Evolutionary conservation across 306 rosid species (phyloP), one percentile per base, ranked within the genome.

Genomic region (Trifolium pratense): DNA sequence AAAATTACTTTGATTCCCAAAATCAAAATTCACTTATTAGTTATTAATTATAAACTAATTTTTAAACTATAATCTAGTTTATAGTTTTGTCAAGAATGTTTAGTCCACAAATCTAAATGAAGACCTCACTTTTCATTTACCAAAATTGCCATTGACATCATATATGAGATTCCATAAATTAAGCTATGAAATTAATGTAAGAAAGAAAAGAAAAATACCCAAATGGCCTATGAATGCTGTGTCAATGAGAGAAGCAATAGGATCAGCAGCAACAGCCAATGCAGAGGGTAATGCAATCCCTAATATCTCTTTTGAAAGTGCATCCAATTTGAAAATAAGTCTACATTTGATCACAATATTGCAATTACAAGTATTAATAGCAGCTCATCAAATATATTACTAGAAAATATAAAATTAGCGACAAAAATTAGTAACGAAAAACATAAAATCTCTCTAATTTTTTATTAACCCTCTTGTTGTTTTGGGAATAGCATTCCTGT

Each of bases 211-310:
- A 48, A 31, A 25, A 20, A 49, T 83, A 92, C 98, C 98, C 29
- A 93, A 48, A 74, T 91, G 98, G 76, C 98, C 98, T 31, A 93
- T 90, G 82, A 91, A 93, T 25, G 93, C 93, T 0, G 97, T 89
- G 87, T 93, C 98, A 34, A 93, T 89, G 15, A 93, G 91, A 65
- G 98, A 93, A 75, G 96, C 98, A 74, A 93, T 82, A 58, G 98
- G 98, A 83, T 93, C 98, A 75, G 98, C 98, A 23, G 98, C 96
- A 67, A 91, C 91, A 66, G 96, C 97, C 15, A 93, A 57, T 11
- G 97, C 96, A 55, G 96, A 90, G 15, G 98, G 98, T 9, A 93
- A 11, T 63, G 97, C 98, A 68, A 93, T 91, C 36, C 87, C 85
- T 10, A 93, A 57, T 29, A 93, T 83, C 87, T 93, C 97, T 25